Evolutionary conservation across 2,329 filamentous ascomycete species (phyloP), one percentile per base, ranked within the genome.

Genomic region (Bipolaris zeicola): DNA sequence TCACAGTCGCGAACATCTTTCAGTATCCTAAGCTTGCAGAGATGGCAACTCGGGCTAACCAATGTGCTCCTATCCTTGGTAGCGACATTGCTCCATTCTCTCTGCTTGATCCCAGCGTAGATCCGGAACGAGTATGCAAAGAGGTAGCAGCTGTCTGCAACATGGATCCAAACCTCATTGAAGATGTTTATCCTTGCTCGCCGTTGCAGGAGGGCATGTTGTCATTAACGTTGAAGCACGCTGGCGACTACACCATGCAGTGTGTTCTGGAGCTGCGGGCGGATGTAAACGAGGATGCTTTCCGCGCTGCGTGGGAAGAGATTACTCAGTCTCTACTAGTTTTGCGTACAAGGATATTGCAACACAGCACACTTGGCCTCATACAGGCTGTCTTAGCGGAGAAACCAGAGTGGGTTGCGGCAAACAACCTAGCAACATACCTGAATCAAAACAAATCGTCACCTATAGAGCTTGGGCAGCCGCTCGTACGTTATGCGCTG

Each of bases 171-270:
- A 8, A 7, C 1, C 57, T 66, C 16, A 61, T 77, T n/a, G 80
- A 83, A 47, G 83, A 86, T 55, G 68, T 83, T 0, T 86, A 84
- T 50, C 83, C 83, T 1, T 84, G 82, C 70, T 83, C 82, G 0
- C 79, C 82, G 0, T 71, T 84, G 0, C 83, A 86, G 57, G 82
- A 84, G 63, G 82, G 79, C 2, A 75, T 86, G 24, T 5, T 86
- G 74, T 81, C 82, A 0, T 67, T 85, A 5, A 82, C 83, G 2
- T 76, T 78, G 54, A 83, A 82, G 64, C 75, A 80, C 20, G 76
- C 77, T 33, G 82, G 82, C 41, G 79, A 81, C 0, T 86, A 85
- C 41, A 41, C 45, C 26, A 37, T 47, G 13, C 56, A 47, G 22
- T 24, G n/a, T 18, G 78, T 85, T 2, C 81, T 81, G 2, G 16